Conservation (phyloP, 805 yeast genomes). For the Metschnikowia peoriensis region DNA sequence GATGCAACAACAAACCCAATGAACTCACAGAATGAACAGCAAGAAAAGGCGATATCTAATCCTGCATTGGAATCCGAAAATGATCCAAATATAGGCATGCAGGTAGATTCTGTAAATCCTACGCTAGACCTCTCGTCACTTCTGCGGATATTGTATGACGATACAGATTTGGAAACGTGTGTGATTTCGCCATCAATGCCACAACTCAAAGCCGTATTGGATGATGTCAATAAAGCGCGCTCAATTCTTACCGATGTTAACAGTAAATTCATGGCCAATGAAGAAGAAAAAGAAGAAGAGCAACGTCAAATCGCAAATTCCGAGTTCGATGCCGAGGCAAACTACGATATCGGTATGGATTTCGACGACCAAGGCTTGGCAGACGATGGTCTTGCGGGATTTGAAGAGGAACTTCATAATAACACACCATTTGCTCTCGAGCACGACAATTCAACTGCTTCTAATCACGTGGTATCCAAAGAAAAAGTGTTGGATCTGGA, state of each 20-base stretch:
- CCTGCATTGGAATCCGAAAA: background rate
- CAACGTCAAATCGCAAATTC: background rate
- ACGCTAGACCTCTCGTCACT: slow-evolving; percentile 13
- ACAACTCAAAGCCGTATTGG: slow-evolving; percentile 57
- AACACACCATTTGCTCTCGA: background rate
- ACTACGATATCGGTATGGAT: slow-evolving; percentile 26
- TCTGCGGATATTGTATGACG: slow-evolving; percentile 22
- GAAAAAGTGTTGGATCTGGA: slow-evolving; percentile 51
- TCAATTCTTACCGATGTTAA: slow-evolving; percentile 40
- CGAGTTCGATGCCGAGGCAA: slow-evolving; percentile 7
- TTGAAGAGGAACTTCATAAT: slow-evolving; percentile 8
- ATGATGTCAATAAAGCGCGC: slow-evolving; percentile 54
- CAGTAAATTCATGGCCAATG: slow-evolving; percentile 24
- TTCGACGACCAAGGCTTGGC: slow-evolving; percentile 10
- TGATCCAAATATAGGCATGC: slow-evolving; percentile 11
- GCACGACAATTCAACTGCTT: background rate
- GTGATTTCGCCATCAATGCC: slow-evolving; percentile 71
- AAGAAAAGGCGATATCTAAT: background rate
- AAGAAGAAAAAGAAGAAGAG: slow-evolving; percentile 7
- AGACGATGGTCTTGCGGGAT: slow-evolving; percentile 3
- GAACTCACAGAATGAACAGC: slow-evolving; percentile 14
- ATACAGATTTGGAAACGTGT: slow-evolving; percentile 21
- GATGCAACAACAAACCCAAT: slow-evolving; percentile 51
- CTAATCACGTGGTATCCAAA: background rate
- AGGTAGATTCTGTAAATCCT: slow-evolving; percentile 19